A percentile compares a stretch with the other conserved stretches of the same genome.
These are phyloP conservation scores for Antitrichia curtipendula DNA, from an alignment of 225 moss, liverwort and hornwort genomes.

Conservation along the genomic window DNA sequence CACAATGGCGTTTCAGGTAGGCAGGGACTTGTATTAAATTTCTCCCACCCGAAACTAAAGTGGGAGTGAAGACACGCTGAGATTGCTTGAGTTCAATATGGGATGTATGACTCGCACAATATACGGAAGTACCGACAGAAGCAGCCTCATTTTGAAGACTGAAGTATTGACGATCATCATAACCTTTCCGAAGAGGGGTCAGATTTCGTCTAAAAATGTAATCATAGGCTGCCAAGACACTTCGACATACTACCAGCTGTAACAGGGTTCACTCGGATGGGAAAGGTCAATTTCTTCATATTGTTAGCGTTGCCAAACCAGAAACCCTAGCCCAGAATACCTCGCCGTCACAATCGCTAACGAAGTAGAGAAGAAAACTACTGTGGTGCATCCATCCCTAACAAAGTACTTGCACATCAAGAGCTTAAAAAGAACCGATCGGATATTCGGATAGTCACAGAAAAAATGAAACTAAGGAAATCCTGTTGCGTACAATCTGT, in stretches of 20 bases:
- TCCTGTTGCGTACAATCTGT: background rate
- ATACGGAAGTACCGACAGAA: background rate
- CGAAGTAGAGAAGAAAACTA: background rate
- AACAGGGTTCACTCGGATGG: background rate
- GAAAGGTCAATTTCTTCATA: too few species aligned
- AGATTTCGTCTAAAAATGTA: background rate
- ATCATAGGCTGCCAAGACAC: conserved; percentile 1
- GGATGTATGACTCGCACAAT: too few species aligned
- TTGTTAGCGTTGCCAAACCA: too few species aligned
- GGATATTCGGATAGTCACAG: background rate
- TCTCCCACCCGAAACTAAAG: too few species aligned
- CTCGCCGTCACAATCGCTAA: background rate
- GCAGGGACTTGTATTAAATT: accelerated
- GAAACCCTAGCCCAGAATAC: background rate
- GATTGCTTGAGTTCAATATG: background rate
- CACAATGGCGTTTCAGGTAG: too few species aligned
- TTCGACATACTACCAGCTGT: too few species aligned
- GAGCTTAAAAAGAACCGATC: too few species aligned
- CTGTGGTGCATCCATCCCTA: too few species aligned
- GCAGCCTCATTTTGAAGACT: conserved; percentile 6
- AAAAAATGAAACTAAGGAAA: too few species aligned
- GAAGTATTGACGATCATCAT: background rate
- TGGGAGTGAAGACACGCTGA: too few species aligned
- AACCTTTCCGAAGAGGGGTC: background rate
- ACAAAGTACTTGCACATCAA: background rate